Evolutionary conservation across 1,284 basidiomycete genomes (phyloP).

Genomic region (Cryptococcus sp.): DNA sequence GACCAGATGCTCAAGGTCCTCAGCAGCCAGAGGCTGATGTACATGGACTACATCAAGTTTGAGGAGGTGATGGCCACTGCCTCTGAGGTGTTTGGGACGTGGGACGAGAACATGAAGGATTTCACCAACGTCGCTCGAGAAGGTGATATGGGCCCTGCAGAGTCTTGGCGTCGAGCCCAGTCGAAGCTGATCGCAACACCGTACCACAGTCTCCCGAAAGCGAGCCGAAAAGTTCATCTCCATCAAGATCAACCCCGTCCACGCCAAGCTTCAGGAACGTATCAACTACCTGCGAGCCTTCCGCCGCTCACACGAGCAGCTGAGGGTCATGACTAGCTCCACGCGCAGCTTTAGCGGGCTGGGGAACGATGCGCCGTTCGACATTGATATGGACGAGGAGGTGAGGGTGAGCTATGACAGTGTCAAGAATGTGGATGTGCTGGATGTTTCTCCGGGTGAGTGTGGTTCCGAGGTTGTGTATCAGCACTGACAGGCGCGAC

Average conservation of each 20-base stretch:
- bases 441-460: slow-evolving; percentile 75
- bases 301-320: slow-evolving; percentile 95
- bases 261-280: slow-evolving; percentile 86
- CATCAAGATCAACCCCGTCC: slow-evolving; percentile 89
- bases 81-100: slow-evolving; percentile 80
- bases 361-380: slow-evolving; percentile 64
- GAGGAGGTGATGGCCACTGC: slow-evolving; percentile 76
- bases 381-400: slow-evolving; percentile 89
- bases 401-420: slow-evolving; percentile 92
- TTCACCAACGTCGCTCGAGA: slow-evolving; percentile 97
- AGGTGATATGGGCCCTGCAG: no score
- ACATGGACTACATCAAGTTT: slow-evolving; percentile 91
- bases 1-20: slow-evolving; percentile 90
- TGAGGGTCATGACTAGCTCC: slow-evolving; percentile 94
- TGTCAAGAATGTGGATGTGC: slow-evolving; percentile 91
- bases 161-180: background rate
- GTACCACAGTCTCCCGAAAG: slow-evolving; percentile 68
- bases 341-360: slow-evolving; percentile 80
- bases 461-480: no score
- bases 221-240: slow-evolving; percentile 92
- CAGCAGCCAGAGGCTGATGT: slow-evolving; percentile 82
- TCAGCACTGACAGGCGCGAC: slow-evolving; percentile 15
- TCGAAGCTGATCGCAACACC: background rate
- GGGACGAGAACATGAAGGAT: slow-evolving; percentile 97
- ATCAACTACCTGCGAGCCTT: slow-evolving; percentile 84